These are phyloP conservation scores for Neofusicoccum parvum DNA, from an alignment of 2,329 filamentous ascomycete genomes.

Conservation along the genomic window DNA sequence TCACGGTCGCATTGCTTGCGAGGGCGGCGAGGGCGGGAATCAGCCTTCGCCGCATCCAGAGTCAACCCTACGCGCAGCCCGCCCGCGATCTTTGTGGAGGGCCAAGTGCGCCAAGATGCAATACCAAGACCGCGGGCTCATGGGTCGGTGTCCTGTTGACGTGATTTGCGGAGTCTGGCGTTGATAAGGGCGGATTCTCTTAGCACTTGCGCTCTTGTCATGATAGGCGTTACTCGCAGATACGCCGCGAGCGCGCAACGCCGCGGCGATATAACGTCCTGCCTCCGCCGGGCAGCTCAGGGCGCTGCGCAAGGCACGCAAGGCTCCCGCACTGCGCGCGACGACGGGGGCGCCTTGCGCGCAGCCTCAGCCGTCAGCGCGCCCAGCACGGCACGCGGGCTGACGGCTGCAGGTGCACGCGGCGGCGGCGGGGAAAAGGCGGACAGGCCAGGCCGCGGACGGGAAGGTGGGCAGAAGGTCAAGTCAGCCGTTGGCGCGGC, in stretches of 20 bases:
- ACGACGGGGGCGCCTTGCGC: not conserved
- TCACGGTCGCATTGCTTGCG: slow-evolving; percentile 2
- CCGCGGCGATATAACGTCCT: not conserved
- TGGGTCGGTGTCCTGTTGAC: slow-evolving; percentile 4
- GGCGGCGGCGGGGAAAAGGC: not conserved
- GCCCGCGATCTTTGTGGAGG: slow-evolving; percentile 17
- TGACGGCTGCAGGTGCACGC: not conserved
- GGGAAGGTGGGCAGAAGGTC: not conserved
- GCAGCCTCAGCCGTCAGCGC: slow-evolving; percentile 5
- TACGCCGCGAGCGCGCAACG: slow-evolving; percentile 9
- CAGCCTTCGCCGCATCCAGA: slow-evolving; percentile 3
- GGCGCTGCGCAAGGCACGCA: not conserved
- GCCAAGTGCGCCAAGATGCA: slow-evolving; percentile 14
- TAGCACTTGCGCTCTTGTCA: slow-evolving; percentile 13
- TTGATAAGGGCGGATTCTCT: slow-evolving; percentile 18
- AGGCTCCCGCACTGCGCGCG: not conserved
- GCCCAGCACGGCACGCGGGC: not conserved
- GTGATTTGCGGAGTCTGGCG: slow-evolving; percentile 18
- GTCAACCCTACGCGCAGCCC: slow-evolving; percentile 3
- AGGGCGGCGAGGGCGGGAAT: slow-evolving; percentile 4
- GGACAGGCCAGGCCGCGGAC: not conserved
- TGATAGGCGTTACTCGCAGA: not conserved
- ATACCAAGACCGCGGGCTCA: slow-evolving; percentile 2
- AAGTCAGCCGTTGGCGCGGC: not conserved
- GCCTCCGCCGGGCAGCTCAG: not conserved